Evolutionary conservation across 805 yeast species (phyloP).

Genomic region (Diddensiella santjacobensis): DNA sequence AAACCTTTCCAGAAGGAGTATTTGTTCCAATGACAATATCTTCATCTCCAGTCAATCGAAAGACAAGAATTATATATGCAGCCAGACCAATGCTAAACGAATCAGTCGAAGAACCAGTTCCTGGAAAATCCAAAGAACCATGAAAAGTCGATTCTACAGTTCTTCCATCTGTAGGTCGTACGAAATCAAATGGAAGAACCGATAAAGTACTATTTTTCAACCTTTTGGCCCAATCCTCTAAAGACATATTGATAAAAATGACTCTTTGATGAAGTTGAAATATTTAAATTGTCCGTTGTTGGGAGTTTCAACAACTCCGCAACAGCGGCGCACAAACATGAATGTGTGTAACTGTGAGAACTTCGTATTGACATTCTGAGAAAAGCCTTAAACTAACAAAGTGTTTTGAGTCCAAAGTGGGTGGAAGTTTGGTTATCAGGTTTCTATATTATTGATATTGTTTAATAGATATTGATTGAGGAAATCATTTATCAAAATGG

Average conservation of each 20-base stretch:
- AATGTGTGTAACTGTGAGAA: background rate
- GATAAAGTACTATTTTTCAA: conserved; percentile 81
- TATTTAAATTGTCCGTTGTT: too few relatives aligned
- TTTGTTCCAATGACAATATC: conserved; percentile 85
- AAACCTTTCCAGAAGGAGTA: conserved; percentile 42
- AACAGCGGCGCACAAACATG: too few relatives aligned
- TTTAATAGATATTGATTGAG: too few relatives aligned
- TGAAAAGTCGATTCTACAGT: conserved; percentile 57
- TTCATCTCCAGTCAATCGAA: conserved; percentile 88
- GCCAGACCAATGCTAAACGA: conserved; percentile 56
- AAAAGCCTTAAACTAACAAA: background rate
- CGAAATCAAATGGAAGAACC: conserved; percentile 82
- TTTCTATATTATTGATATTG: too few relatives aligned
- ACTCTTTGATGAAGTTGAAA: too few relatives aligned
- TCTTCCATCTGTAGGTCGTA: conserved; percentile 67
- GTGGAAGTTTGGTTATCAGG: too few relatives aligned
- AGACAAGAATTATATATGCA: conserved; percentile 64
- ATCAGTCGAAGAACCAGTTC: conserved; percentile 25
- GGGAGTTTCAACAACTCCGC: too few relatives aligned
- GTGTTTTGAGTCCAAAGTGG: too few relatives aligned
- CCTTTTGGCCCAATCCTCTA: conserved; percentile 50
- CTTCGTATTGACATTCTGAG: background rate
- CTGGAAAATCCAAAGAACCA: conserved; percentile 28
- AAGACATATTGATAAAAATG: background rate
- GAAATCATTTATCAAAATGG: conserved; percentile 37